These are phyloP conservation scores for Xanthoconium stramineum DNA, from an alignment of 768 basidiomycete species.

Conservation along the genomic window DNA sequence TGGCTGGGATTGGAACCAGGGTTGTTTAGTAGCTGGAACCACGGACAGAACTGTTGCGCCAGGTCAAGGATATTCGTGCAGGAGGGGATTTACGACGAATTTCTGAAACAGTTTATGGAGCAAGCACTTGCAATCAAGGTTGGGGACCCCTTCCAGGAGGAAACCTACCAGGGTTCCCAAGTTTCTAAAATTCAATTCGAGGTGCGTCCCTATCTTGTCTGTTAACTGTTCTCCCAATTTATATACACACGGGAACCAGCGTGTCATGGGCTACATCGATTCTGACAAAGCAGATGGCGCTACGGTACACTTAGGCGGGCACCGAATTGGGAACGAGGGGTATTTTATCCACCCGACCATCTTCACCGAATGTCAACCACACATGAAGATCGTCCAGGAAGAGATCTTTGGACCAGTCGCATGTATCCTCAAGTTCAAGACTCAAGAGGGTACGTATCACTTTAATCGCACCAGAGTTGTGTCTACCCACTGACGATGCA, in stretches of 20 bases:
- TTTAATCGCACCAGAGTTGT: background rate
- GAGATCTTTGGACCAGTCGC: slow-evolving; percentile 13
- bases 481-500: background rate
- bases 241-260: background rate
- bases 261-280: slow-evolving; percentile 12
- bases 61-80: slow-evolving; percentile 12
- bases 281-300: slow-evolving; percentile 6
- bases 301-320: slow-evolving; percentile 1
- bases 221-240: background rate
- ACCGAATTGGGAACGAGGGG: slow-evolving; percentile 3
- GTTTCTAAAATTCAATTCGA: slow-evolving; percentile 11
- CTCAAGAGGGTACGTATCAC: background rate
- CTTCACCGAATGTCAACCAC: slow-evolving; percentile 4
- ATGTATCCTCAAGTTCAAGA: slow-evolving; percentile 7
- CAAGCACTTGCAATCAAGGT: slow-evolving; percentile 9
- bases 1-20: background rate
- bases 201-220: background rate
- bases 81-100: slow-evolving; percentile 5
- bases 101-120: slow-evolving; percentile 1
- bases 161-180: slow-evolving; percentile 9
- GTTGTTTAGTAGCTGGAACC: slow-evolving; percentile 1
- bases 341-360: slow-evolving; percentile 13
- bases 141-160: background rate
- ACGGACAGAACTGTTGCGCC: slow-evolving; percentile 9
- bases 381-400: slow-evolving; percentile 13